Evolutionary conservation across 495 filamentous ascomycete genomes (phyloP).

Genomic region (Podospora bellae-mahoneyi): DNA sequence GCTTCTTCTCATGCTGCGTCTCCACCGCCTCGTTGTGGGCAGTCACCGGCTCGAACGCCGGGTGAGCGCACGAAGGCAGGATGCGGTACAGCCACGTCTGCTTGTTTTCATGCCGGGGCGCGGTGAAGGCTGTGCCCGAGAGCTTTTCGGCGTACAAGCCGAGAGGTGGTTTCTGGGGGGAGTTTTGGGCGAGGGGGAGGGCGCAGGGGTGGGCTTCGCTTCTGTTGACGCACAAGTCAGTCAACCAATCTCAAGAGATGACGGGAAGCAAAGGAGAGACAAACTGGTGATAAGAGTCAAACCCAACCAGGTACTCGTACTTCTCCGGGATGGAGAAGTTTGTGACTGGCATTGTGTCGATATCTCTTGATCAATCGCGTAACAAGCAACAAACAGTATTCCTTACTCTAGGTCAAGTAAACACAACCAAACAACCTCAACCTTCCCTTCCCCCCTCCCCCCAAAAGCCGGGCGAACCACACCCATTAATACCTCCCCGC

Average conservation of each 20-base stretch:
- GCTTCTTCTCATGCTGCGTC: conserved; percentile 42
- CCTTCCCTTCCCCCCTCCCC: too few species aligned
- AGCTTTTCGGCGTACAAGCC: conserved; percentile 92
- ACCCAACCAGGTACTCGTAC: conserved; percentile 68
- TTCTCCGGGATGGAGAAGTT: conserved; percentile 53
- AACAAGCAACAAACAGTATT: background rate
- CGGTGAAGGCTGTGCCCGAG: conserved; percentile 90
- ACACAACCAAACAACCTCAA: background rate
- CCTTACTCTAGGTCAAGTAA: too few species aligned
- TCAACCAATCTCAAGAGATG: too few species aligned
- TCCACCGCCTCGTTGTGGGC: conserved; percentile 21
- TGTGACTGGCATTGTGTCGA: conserved; percentile 50
- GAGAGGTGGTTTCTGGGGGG: conserved; percentile 78
- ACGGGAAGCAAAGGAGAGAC: conserved; percentile 16
- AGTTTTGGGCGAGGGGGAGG: conserved; percentile 67
- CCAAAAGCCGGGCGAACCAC: background rate
- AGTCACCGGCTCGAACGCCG: conserved; percentile 58
- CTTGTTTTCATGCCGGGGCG: conserved; percentile 81
- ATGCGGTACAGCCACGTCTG: conserved; percentile 96
- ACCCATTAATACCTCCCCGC: background rate
- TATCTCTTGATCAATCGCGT: background rate
- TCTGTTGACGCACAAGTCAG: conserved; percentile 23
- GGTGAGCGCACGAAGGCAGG: conserved; percentile 77
- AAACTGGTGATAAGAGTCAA: conserved; percentile 60
- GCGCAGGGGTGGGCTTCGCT: conserved; percentile 47